Percentiles rank a stretch among this genome's conserved stretches.
Conservation (phyloP, 1,139 yeast species). For the Citeromyces hawaiiensis region DNA sequence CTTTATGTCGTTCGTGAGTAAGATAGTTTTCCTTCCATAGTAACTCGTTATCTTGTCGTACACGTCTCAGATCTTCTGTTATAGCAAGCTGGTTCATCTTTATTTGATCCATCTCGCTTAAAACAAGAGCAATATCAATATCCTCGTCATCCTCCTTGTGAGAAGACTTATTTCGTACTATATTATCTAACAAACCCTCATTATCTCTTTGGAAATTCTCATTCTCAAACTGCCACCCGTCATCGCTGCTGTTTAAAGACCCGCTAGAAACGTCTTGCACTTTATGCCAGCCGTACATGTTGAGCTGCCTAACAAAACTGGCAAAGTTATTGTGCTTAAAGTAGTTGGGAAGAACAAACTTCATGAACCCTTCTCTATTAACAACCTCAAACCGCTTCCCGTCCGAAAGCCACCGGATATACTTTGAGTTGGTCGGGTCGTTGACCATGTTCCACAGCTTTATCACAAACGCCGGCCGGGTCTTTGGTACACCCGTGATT, state of each 20-base stretch:
- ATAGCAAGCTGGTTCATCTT: conserved; percentile 70
- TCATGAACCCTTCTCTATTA: conserved; percentile 80
- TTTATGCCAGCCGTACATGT: conserved; percentile 98
- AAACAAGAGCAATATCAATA: conserved; percentile 38
- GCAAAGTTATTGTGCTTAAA: conserved; percentile 94
- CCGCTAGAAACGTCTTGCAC: conserved; percentile 71
- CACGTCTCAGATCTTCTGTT: conserved; percentile 70
- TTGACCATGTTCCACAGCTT: conserved; percentile 94
- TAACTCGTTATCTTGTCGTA: conserved; percentile 77
- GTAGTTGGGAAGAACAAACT: conserved; percentile 71
- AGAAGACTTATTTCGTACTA: conserved; percentile 31
- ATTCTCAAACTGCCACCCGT: conserved; percentile 70
- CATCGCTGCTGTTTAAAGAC: conserved; percentile 41
- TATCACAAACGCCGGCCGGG: conserved; percentile 79
- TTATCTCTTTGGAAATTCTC: conserved; percentile 51
- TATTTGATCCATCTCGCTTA: conserved; percentile 65
- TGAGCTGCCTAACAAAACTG: conserved; percentile 86
- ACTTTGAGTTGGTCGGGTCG: conserved; percentile 53
- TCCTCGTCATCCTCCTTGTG: conserved; percentile 31
- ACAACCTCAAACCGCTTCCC: conserved; percentile 79
- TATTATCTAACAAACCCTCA: conserved; percentile 52
- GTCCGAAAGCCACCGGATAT: conserved; percentile 75
- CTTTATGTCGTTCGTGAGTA: conserved; percentile 73
- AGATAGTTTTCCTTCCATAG: conserved; percentile 82
- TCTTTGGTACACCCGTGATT: conserved; percentile 17